Evolutionary conservation across 2,329 filamentous ascomycete genomes (phyloP), one percentile per base, ranked within the genome.

Genomic region (Stromatinia cepivora): DNA sequence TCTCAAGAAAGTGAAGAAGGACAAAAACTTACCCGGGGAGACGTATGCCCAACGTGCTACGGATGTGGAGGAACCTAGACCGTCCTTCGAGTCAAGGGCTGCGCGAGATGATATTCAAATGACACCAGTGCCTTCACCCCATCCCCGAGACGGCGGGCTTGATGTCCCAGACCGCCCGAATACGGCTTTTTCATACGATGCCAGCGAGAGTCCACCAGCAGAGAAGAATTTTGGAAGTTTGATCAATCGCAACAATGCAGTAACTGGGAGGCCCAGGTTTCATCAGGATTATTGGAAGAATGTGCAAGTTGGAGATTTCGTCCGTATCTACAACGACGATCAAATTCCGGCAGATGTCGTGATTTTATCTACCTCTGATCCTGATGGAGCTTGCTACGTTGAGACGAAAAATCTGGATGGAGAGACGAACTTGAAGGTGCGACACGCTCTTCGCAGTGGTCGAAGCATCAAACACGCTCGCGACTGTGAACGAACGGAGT

Each of bases 331-430:
- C 82, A 97, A 96, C 76, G 92, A 97, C 74, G 95, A 99, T 77
- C 93, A 97, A 75, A 88, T 99, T 34, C 96, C 95, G 1, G 94
- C 95, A 61, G 95, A 99, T 80, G 84, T 99, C 59, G 90, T 98
- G 61, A 91, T 99, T 56, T 82, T 99, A 34, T 92, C 95, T 3
- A 98, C 95, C 0, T 97, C 95, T 3, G 95, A 98, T 75, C 86
- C 91, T 0, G 95, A 99, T 75, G 95, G 95, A 64, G 92, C 92
- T 50, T 99, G 95, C 80, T 99, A 97, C 76, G 91, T 99, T 31
- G 95, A 99, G 81, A 99, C 95, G 3, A 99, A 98, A 83, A 98
- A 97, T 78, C 79, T 99, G 83, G 95, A 99, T 77, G 95, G 95
- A 64, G 95, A 99, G 81, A 99, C 95, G 3, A 99, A 99, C 76